These are phyloP conservation scores for Entonaema liquescens DNA, from an alignment of 495 filamentous ascomycete genomes.

Conservation along the genomic window DNA sequence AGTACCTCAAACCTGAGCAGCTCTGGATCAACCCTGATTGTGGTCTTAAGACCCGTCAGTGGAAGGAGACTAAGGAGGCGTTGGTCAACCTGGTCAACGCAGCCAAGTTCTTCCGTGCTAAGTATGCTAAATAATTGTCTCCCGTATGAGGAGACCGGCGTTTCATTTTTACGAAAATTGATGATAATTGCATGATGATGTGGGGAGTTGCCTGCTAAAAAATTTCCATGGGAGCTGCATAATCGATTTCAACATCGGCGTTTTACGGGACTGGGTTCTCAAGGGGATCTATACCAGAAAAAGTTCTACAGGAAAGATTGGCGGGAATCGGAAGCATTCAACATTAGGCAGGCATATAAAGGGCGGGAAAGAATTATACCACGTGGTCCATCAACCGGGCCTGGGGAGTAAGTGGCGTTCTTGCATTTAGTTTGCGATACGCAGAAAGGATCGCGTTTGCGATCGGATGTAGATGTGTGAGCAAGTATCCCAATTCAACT, in stretches of 20 bases:
- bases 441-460: constrained; percentile 32
- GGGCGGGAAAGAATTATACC: constrained; percentile 47
- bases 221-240: constrained; percentile 42
- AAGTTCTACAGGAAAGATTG: constrained; percentile 45
- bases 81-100: constrained; percentile 94
- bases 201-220: constrained; percentile 34
- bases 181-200: constrained; percentile 44
- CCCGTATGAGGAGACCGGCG: constrained; percentile 11
- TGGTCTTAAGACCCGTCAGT: constrained; percentile 96
- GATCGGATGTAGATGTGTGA: constrained; percentile 33
- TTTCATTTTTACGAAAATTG: constrained; percentile 37
- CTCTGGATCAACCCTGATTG: constrained; percentile 99
- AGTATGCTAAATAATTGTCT: constrained; percentile 69
- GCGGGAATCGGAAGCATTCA: constrained; percentile 50
- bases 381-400: constrained; percentile 58
- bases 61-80: constrained; percentile 94
- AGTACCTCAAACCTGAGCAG: constrained; percentile 92
- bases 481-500: constrained; percentile 38
- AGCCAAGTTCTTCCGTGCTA: constrained; percentile 92
- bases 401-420: constrained; percentile 45
- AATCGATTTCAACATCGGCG: constrained; percentile 62
- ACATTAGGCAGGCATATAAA: constrained; percentile 46
- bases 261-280: constrained; percentile 52
- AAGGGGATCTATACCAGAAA: constrained; percentile 46
- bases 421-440: constrained; percentile 41